A percentile compares a stretch with the other conserved stretches of the same genome.
Conservation (phyloP, 176 grass and related monocot species). For the Miscanthus lutarioriparius region DNA sequence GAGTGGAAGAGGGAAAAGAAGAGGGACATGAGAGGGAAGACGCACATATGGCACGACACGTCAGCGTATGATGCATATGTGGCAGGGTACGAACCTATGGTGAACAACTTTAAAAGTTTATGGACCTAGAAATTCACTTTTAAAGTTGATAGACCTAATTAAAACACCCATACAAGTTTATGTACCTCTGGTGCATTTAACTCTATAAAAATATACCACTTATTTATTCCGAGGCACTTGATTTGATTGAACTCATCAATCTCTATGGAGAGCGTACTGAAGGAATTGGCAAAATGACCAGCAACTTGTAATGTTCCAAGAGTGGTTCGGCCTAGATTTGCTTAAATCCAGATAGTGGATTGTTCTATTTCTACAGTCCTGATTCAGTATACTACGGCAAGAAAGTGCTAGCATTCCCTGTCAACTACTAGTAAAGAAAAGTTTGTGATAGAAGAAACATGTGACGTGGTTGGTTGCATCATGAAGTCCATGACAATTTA, state of each 20-base stretch:
- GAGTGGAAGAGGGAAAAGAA: too few species aligned
- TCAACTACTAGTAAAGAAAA: constrained; percentile 1
- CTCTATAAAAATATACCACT: background rate
- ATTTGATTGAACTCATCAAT: constrained; percentile 26
- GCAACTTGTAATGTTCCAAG: background rate
- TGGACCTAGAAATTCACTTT: too few species aligned
- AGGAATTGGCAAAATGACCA: background rate
- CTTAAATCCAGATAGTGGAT: constrained; percentile 14
- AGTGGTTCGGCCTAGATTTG: background rate
- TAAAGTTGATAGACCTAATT: too few species aligned
- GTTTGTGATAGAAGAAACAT: background rate
- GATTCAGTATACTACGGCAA: background rate
- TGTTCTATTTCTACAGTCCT: background rate
- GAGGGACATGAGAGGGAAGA: too few species aligned
- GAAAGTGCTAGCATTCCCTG: background rate
- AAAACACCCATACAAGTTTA: too few species aligned
- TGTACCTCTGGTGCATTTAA: too few species aligned
- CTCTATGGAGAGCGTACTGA: background rate
- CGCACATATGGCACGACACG: too few species aligned
- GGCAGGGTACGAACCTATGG: too few species aligned
- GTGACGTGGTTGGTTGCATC: constrained; percentile 9
- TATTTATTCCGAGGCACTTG: background rate
- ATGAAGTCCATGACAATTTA: constrained; percentile 10
- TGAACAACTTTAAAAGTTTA: too few species aligned
- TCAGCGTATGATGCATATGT: too few species aligned